Base-by-base conservation (phyloP, 2,329 filamentous ascomycete species). In the Neonectria hederae region DNA sequence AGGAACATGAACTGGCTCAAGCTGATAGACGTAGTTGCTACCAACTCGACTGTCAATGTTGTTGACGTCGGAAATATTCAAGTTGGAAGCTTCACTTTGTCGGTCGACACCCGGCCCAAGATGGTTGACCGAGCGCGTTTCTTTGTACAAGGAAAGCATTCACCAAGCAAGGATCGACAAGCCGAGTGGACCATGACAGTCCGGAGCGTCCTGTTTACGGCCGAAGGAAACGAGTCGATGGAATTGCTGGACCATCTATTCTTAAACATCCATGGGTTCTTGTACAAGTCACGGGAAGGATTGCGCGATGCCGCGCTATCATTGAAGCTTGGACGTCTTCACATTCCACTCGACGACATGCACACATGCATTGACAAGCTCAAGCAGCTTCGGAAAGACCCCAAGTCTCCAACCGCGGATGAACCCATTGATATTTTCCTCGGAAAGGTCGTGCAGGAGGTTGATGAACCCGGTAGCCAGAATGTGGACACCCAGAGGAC, bases 101-200 rank as follows among this genome's bases (percentile, higher is more conserved):
- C 93, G 5, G 92, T 99, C 57, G 95, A 99, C 76, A 98, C 96
- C 7, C 86, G 97, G 71, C 90, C 89, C 66, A 97, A 97, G 80
- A 95, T 94, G 79, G 93, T 97, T 30, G 94, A 97, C 75, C 89
- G 94, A 59, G 93, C 93, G 63, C 91, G 94, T 48, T 90, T 97
- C 73, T 97, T 97, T 79, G 90, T 94, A 71, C 92, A 93, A 75
- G 87, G 91, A 78, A 89, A 89, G 75, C 77, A 78, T 32, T 79
- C 77, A 14, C 74, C 88, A 54, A 89, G 91, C 71, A 85, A 78
- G 56, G 85, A 80, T 48, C 76, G 87, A 51, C 94, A 96, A 42
- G 95, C 94, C 2, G 97, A 99, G 82, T 99, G 97, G 95, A 95
- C 97, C 68, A 86, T 97, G 72, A 91, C 91, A 8, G 80, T 95